Conservation (phyloP, 2,329 filamentous ascomycete species). For the Penicillium sp. region DNA sequence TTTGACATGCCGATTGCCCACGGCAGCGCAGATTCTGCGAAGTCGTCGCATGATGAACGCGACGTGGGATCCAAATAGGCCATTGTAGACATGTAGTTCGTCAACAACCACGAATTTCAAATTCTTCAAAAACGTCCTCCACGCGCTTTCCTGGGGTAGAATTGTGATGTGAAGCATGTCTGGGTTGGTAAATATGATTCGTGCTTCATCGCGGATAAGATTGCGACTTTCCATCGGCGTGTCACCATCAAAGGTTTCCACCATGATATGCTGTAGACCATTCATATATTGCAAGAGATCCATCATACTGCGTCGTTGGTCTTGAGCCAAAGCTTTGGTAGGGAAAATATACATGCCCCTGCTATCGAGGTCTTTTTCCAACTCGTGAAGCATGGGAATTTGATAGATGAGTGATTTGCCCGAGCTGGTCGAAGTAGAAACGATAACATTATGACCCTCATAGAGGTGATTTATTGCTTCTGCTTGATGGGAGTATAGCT, state of each 20-base stretch:
- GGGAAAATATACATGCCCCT: conserved; percentile 98
- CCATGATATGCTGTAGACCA: conserved; percentile 70
- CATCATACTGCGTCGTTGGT: conserved; percentile 84
- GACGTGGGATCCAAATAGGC: conserved; percentile 89
- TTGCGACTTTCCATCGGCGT: conserved; percentile 80
- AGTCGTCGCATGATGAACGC: conserved; percentile 92
- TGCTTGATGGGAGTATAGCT: conserved; percentile 87
- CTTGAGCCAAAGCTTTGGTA: conserved; percentile 93
- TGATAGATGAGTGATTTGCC: conserved; percentile 99
- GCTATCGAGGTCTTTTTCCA: conserved; percentile 74
- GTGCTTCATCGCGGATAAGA: conserved; percentile 78
- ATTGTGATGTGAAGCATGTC: conserved; percentile 98
- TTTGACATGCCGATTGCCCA: conserved; percentile 81
- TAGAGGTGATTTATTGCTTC: conserved; percentile 89
- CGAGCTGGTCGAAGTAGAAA: conserved; percentile 92
- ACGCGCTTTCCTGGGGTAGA: conserved; percentile 84
- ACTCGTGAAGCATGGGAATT: conserved; percentile 81
- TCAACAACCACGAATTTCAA: conserved; percentile 87
- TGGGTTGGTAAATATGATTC: conserved; percentile 95
- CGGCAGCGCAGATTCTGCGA: conserved; percentile 80
- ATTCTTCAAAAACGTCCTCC: conserved; percentile 86
- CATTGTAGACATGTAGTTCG: conserved; percentile 95
- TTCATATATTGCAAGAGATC: conserved; percentile 82
- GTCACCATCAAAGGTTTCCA: conserved; percentile 96
- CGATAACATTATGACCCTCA: conserved; percentile 81